Evolutionary conservation across 2,329 filamentous ascomycete genomes (phyloP).

Genomic region (Ambrosiella beaveri): DNA sequence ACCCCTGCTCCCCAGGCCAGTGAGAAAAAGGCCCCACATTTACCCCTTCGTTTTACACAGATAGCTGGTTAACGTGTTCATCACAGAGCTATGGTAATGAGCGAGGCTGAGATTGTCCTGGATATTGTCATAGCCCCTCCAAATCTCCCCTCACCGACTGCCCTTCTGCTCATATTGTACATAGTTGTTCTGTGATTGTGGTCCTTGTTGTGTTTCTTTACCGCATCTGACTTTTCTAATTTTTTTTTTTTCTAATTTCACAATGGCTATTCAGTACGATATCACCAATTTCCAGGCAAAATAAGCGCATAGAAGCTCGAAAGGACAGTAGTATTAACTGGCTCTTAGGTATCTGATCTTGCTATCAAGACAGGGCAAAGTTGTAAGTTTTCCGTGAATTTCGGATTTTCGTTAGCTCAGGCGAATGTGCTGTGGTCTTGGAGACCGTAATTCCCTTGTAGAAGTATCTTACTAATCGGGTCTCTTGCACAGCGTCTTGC

Average conservation of each 20-base stretch:
- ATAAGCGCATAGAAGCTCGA: background rate
- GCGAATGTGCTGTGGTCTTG: background rate
- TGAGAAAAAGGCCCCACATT: background rate
- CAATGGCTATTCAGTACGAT: conserved; percentile 29
- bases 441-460: background rate
- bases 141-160: conserved; percentile 1
- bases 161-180: background rate
- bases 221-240: background rate
- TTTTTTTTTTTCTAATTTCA: conserved; percentile 12
- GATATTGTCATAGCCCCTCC: background rate
- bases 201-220: background rate
- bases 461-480: background rate
- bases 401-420: background rate
- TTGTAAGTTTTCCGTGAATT: conserved; percentile 44
- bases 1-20: background rate
- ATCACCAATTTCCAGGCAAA: background rate
- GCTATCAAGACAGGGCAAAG: conserved; percentile 96
- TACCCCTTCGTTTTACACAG: background rate
- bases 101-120: background rate
- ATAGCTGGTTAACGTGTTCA: background rate
- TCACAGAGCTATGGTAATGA: background rate
- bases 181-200: background rate
- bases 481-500: conserved; percentile 60
- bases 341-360: conserved; percentile 80
- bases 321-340: background rate